Conservation (phyloP, 176 grass and related monocot species). For the Zoysia pacifica region DNA sequence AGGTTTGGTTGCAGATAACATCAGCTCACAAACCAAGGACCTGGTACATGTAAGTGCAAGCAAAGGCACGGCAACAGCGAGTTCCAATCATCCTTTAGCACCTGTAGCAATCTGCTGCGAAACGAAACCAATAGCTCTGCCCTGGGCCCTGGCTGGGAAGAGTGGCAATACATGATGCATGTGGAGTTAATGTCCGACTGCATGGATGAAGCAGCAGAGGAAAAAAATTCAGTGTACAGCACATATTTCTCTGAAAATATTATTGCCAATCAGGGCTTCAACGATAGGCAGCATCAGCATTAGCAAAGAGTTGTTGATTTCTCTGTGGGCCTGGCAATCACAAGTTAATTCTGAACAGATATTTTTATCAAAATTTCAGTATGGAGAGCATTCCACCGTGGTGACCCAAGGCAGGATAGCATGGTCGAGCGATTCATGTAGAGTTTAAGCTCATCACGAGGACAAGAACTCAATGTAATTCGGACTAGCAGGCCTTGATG, state of each 20-base stretch:
- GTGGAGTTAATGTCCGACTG: constrained; percentile 40
- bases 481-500: not conserved
- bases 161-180: constrained; percentile 1
- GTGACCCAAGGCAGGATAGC: not conserved
- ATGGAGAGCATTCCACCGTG: constrained; percentile 9
- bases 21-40: not conserved
- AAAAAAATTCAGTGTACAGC: constrained; percentile 29
- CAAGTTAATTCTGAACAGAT: not conserved
- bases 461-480: not conserved
- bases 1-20: not conserved
- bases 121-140: not conserved
- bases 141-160: constrained; percentile 14
- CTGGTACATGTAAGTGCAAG: constrained; percentile 11
- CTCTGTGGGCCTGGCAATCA: not conserved
- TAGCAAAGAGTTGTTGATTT: constrained; percentile 10
- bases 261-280: constrained; percentile 25
- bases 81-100: not conserved
- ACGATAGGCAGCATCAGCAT: constrained; percentile 21
- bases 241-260: not conserved
- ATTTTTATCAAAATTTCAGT: not conserved
- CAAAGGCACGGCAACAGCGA: not conserved
- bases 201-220: constrained; percentile 25
- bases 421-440: not conserved
- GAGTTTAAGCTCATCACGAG: constrained; percentile 2
- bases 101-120: not conserved